Conservation (phyloP, 2,329 filamentous ascomycete species). For the Penicillium sp. region DNA sequence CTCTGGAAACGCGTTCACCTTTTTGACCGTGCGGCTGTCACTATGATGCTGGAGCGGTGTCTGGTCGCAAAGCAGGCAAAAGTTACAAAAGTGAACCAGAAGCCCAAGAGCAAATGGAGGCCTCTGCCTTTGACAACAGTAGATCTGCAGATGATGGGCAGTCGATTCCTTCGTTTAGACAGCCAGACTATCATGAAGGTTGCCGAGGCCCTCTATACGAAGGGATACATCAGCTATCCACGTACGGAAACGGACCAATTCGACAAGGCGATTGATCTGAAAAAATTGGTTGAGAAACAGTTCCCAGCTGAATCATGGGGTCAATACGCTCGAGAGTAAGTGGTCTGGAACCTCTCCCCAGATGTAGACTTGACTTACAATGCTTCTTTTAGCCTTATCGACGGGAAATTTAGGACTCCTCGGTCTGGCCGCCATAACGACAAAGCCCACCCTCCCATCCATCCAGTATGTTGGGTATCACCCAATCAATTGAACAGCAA, state of each 20-base stretch:
- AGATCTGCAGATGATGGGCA: constrained; percentile 93
- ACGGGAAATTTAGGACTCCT: constrained; percentile 76
- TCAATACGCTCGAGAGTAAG: constrained; percentile 65
- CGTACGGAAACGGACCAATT: constrained; percentile 97
- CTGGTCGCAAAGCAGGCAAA: constrained; percentile 71
- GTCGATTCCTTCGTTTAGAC: constrained; percentile 81
- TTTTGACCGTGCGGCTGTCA: constrained; percentile 80
- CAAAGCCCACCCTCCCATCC: constrained; percentile 95
- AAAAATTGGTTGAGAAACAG: constrained; percentile 77
- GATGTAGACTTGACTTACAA: constrained; percentile 2
- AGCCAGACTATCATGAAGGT: constrained; percentile 84
- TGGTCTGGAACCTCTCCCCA: neutral
- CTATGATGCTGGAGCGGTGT: constrained; percentile 82
- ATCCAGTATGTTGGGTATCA: constrained; percentile 82
- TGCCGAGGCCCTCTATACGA: constrained; percentile 85
- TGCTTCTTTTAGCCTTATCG: constrained; percentile 56
- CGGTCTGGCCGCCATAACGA: constrained; percentile 85
- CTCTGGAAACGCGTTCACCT: constrained; percentile 77
- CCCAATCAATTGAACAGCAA: constrained; percentile 58
- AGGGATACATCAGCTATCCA: constrained; percentile 95
- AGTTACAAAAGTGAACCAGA: constrained; percentile 82
- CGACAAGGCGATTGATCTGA: constrained; percentile 82
- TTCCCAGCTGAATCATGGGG: constrained; percentile 75
- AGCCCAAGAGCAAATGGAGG: constrained; percentile 90
- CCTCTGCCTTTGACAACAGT: constrained; percentile 92